phyloP scores from a whole-genome alignment of 108 stramenopile species.

The Nitzschia sp. region DNA sequence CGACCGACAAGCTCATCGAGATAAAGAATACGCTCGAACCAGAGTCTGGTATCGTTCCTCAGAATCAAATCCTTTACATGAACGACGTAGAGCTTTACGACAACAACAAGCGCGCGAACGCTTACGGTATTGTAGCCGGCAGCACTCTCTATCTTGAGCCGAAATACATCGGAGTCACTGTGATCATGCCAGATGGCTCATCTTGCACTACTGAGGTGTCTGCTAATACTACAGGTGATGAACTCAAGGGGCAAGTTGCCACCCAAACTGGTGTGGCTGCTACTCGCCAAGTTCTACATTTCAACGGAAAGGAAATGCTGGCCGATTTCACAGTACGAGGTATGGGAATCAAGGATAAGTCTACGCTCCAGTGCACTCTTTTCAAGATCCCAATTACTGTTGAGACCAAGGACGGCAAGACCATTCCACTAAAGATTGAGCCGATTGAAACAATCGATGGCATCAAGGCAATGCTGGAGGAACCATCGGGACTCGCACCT shows the following conservation, averaged over 20 bases:
- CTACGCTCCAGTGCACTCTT: conserved; percentile 2
- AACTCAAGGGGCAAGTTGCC: conserved; percentile 14
- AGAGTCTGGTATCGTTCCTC: conserved; percentile 18
- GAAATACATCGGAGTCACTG: conserved; percentile 4
- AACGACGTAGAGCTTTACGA: conserved; percentile 18
- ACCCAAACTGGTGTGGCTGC: conserved; percentile 9
- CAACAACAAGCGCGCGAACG: conserved; percentile 17
- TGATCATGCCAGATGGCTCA: conserved; percentile 18
- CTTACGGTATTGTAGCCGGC: conserved; percentile 11
- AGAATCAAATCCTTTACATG: conserved; percentile 22
- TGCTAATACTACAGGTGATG: conserved; percentile 9
- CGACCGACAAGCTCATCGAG: conserved; percentile 10
- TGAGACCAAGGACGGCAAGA: conserved; percentile 17
- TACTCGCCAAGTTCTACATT: conserved; percentile 17
- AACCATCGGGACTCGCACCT: conserved; percentile 3
- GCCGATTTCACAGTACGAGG: conserved; percentile 14
- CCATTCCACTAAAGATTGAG: conserved; percentile 9
- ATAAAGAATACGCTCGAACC: conserved; percentile 17
- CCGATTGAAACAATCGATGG: conserved; percentile 22
- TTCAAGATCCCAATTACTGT: conserved; percentile 28
- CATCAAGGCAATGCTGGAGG: conserved; percentile 21
- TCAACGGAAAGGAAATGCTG: conserved; percentile 16
- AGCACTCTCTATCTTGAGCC: conserved; percentile 21
- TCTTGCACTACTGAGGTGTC: conserved; percentile 3
- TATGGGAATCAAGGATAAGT: conserved; percentile 25